Evolutionary conservation across 805 yeast species (phyloP).

Genomic region (Metschnikowia lachancei): DNA sequence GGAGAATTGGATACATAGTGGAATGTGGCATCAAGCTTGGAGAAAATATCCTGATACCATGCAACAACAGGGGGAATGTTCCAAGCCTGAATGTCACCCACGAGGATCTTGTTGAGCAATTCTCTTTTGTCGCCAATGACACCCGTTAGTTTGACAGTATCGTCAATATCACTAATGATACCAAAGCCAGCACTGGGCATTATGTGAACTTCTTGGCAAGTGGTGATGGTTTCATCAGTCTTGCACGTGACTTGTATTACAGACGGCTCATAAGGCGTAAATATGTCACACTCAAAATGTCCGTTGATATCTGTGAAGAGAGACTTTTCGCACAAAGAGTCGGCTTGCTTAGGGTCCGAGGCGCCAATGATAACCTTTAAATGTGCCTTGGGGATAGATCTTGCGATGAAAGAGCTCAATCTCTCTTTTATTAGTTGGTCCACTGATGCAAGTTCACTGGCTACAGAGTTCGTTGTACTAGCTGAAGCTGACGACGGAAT

Average conservation of each 20-base stretch:
- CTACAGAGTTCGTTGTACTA: slow-evolving; percentile 9
- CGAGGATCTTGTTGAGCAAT: slow-evolving; percentile 72
- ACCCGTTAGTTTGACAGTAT: slow-evolving; percentile 88
- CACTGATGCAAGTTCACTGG: slow-evolving; percentile 8
- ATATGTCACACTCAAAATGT: slow-evolving; percentile 52
- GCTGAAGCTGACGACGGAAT: slow-evolving; percentile 11
- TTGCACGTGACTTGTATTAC: slow-evolving; percentile 50
- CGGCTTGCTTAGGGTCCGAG: slow-evolving; percentile 26
- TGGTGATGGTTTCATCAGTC: slow-evolving; percentile 46
- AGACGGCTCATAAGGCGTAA: slow-evolving; percentile 60
- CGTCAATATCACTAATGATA: slow-evolving; percentile 89
- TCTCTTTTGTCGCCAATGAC: slow-evolving; percentile 85
- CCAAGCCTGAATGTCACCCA: slow-evolving; percentile 65
- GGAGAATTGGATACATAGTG: slow-evolving; percentile 97
- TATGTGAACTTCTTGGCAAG: slow-evolving; percentile 44
- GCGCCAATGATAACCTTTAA: slow-evolving; percentile 57
- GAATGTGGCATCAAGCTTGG: slow-evolving; percentile 52
- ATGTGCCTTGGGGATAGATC: slow-evolving; percentile 58
- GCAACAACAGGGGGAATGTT: slow-evolving; percentile 67
- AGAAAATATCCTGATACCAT: slow-evolving; percentile 60
- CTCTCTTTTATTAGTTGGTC: slow-evolving; percentile 61
- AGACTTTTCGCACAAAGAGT: slow-evolving; percentile 26
- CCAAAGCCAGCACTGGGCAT: slow-evolving; percentile 55
- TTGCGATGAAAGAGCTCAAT: slow-evolving; percentile 66
- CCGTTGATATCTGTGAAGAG: slow-evolving; percentile 66